Evolutionary conservation across 768 basidiomycete genomes (phyloP).

Genomic region (Hebeloma cylindrosporum): DNA sequence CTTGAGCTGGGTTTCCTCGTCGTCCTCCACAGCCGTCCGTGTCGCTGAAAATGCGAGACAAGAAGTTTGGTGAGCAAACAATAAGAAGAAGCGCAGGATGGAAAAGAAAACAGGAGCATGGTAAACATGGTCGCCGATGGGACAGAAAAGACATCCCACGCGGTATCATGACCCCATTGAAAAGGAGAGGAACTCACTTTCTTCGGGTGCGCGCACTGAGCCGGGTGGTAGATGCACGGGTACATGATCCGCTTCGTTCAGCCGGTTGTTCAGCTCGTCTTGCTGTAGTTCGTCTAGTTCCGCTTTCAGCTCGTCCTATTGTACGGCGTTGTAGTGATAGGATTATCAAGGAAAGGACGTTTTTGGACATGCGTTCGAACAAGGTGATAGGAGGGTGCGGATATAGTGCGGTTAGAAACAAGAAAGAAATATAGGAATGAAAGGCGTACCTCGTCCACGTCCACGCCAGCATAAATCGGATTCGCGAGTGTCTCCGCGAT

Average conservation of each 20-base stretch:
- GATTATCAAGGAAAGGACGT: background rate
- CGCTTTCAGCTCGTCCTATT: constrained; percentile 71
- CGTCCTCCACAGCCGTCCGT: constrained; percentile 62
- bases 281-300: constrained; percentile 89
- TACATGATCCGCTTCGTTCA: constrained; percentile 85
- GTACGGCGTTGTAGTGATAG: constrained; percentile 7
- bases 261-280: constrained; percentile 79
- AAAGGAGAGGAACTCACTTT: constrained; percentile 43
- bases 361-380: background rate
- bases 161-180: constrained; percentile 3
- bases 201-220: constrained; percentile 40
- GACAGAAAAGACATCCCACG: too few species aligned
- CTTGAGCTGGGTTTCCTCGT: constrained; percentile 88
- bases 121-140: too few species aligned
- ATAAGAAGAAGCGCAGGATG: background rate
- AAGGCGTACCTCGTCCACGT: constrained; percentile 70
- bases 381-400: background rate
- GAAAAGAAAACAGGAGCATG: too few species aligned
- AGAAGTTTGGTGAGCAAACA: background rate
- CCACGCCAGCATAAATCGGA: constrained; percentile 54
- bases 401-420: constrained; percentile 6
- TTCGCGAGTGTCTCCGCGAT: constrained; percentile 86
- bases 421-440: background rate
- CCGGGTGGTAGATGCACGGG: constrained; percentile 82
- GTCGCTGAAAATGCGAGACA: constrained; percentile 19